Evolutionary conservation across 2,329 filamentous ascomycete genomes (phyloP), one percentile per base, ranked within the genome.

Genomic region (Epichloe uncinata): DNA sequence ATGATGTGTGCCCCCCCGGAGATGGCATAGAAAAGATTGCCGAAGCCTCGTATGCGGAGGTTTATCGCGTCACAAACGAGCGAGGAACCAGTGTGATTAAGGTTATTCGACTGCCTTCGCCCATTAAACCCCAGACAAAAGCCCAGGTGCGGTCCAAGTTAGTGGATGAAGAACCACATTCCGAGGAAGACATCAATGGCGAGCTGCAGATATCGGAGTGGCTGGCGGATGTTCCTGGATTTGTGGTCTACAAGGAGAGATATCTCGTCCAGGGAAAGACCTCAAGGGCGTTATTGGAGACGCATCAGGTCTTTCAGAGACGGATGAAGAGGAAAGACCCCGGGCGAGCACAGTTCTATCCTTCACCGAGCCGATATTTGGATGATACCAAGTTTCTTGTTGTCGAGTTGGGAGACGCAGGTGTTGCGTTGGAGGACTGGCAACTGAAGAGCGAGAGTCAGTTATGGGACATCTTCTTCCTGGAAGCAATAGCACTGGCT

Each of bases 11-110:
- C 45, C 73, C 74, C 64, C 64, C 69, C 0, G 71, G 69, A 15
- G 73, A 77, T 57, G 62, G 63, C 36, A 78, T 83, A 45, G 69
- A 72, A 42, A 84, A 84, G 63, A 83, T 84, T 47, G 79, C 80
- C 9, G 80, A 84, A 60, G 79, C 80, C 4, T 83, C 80, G 2
- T 84, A 77, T 56, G 79, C 80, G 5, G 80, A 84, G 59, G 78
- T 84, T 9, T 84, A 82, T 56, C 77, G 78, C 11, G 71, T 83
- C 55, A 75, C 69, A 44, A 82, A 81, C 58, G 67, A 71, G 42
- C 68, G 72, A 15, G 79, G 78, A 8, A 79, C 75, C 26, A 82
- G 78, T 60, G 81, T 84, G 57, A 78, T 84, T 64, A 84, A 84
- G 56, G 74, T 78, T 18, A 79, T 83, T 51, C 73, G 79, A 2